A percentile compares a stretch with the other conserved stretches of the same genome.
Evolutionary conservation across 371 early-diverging fungal species (phyloP).

Genomic region (Lichtheimia hyalospora): DNA sequence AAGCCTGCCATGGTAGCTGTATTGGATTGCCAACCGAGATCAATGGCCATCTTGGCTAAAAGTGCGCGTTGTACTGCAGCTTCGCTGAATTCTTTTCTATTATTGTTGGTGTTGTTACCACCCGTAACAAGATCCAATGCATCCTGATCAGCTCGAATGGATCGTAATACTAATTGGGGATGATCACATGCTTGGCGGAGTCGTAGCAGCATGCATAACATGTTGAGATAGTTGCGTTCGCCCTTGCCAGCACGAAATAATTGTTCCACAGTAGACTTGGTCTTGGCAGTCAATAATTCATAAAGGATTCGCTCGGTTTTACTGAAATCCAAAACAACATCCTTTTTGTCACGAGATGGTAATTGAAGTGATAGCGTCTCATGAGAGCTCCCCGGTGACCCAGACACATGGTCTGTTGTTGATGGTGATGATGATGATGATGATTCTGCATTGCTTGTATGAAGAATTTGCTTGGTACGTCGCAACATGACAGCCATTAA

Average conservation of each 20-base stretch:
- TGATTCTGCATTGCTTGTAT: neutral
- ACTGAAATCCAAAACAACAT: constrained; percentile 52
- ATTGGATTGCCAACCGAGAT: constrained; percentile 25
- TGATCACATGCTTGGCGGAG: constrained; percentile 73
- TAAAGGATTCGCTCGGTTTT: constrained; percentile 64
- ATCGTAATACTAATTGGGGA: constrained; percentile 73
- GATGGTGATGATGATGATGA: constrained; percentile 3
- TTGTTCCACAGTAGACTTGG: constrained; percentile 37
- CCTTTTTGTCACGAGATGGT: constrained; percentile 57
- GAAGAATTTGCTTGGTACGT: constrained; percentile 60
- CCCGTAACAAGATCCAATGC: constrained; percentile 26
- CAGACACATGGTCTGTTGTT: neutral
- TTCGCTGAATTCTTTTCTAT: constrained; percentile 11
- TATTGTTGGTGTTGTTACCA: neutral
- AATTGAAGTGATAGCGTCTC: constrained; percentile 51
- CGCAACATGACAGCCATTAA: constrained; percentile 73
- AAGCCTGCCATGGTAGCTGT: neutral
- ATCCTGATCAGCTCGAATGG: constrained; percentile 50
- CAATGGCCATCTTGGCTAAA: constrained; percentile 28
- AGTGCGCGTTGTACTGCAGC: constrained; percentile 19
- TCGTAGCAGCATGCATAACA: constrained; percentile 55
- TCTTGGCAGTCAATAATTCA: constrained; percentile 52
- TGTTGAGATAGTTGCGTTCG: constrained; percentile 56
- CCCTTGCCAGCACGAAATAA: constrained; percentile 42
- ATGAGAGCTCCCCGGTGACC: constrained; percentile 1